These are phyloP conservation scores for Acrodontium crateriforme DNA, from an alignment of 2,329 filamentous ascomycete genomes.

Conservation along the genomic window DNA sequence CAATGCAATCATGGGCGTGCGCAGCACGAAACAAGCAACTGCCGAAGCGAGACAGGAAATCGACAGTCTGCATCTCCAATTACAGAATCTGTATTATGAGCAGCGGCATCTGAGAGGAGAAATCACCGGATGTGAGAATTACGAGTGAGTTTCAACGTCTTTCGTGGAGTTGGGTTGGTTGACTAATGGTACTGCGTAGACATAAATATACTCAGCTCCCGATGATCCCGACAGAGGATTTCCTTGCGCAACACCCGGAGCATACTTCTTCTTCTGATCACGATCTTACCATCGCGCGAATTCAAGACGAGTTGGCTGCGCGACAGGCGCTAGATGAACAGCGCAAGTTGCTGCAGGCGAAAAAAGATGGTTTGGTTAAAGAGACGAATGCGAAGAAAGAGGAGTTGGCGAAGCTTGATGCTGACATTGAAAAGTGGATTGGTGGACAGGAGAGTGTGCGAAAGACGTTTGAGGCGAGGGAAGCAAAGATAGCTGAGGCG, in stretches of 20 bases:
- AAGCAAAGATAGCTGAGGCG: constrained; percentile 10
- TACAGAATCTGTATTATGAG: constrained; percentile 95
- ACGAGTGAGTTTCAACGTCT: constrained; percentile 51
- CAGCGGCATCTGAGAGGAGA: constrained; percentile 82
- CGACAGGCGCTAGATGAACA: constrained; percentile 76
- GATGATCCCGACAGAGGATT: constrained; percentile 70
- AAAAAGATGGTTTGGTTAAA: constrained; percentile 54
- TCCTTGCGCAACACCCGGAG: constrained; percentile 62
- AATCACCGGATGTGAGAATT: constrained; percentile 79
- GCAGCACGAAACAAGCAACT: constrained; percentile 75
- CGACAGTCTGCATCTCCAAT: constrained; percentile 75
- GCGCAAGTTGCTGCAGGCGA: constrained; percentile 47
- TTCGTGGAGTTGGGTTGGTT: constrained; percentile 2
- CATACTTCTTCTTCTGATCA: constrained; percentile 60
- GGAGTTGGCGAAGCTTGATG: constrained; percentile 78
- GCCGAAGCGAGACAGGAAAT: constrained; percentile 82
- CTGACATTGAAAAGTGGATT: constrained; percentile 56
- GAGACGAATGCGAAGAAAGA: constrained; percentile 90
- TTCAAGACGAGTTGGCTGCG: constrained; percentile 78
- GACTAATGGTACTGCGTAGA: constrained; percentile 29
- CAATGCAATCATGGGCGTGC: constrained; percentile 62
- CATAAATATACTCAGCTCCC: constrained; percentile 82
- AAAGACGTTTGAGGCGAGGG: constrained; percentile 17
- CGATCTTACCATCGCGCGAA: constrained; percentile 74
- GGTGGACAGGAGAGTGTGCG: constrained; percentile 13